phyloP scores from a whole-genome alignment of 306 rosid genomes.

The Quercus suber region DNA sequence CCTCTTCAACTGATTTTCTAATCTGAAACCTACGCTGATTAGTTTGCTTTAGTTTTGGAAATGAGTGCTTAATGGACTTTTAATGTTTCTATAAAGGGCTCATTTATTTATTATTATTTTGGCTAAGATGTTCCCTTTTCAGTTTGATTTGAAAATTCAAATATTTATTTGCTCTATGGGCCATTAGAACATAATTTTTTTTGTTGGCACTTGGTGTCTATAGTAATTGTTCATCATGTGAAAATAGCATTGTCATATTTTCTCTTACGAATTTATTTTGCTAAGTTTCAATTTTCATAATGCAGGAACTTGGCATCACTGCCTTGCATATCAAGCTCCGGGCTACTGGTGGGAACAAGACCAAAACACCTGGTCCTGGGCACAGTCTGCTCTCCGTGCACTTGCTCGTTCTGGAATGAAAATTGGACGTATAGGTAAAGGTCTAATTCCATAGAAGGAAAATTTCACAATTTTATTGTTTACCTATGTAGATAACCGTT shows the following conservation, averaged over 20 bases:
- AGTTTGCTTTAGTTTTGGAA: not conserved
- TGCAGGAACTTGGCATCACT: conserved; percentile 77
- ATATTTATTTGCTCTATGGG: not conserved
- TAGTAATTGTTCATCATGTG: too few species aligned
- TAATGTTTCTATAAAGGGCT: not conserved
- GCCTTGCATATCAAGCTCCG: conserved; percentile 86
- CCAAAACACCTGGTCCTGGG: conserved; percentile 91
- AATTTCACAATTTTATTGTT: not conserved
- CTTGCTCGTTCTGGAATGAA: conserved; percentile 95
- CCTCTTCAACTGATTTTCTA: not conserved
- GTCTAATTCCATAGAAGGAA: not conserved
- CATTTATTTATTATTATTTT: not conserved
- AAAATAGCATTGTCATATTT: not conserved
- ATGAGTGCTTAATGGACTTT: not conserved
- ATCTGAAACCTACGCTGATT: not conserved
- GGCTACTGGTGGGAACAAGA: conserved; percentile 90
- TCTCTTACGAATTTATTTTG: not conserved
- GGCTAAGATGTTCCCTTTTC: not conserved
- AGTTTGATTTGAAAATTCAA: not conserved
- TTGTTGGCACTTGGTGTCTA: not conserved
- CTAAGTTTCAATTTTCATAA: not conserved
- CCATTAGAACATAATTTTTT: not conserved
- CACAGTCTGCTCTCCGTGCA: conserved; percentile 90
- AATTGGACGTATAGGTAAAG: conserved; percentile 85
- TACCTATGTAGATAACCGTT: too few species aligned